A percentile compares a stretch with the other conserved stretches of the same genome.
Conservation (phyloP, 805 yeast genomes). For the Candida methanosorbosa region DNA sequence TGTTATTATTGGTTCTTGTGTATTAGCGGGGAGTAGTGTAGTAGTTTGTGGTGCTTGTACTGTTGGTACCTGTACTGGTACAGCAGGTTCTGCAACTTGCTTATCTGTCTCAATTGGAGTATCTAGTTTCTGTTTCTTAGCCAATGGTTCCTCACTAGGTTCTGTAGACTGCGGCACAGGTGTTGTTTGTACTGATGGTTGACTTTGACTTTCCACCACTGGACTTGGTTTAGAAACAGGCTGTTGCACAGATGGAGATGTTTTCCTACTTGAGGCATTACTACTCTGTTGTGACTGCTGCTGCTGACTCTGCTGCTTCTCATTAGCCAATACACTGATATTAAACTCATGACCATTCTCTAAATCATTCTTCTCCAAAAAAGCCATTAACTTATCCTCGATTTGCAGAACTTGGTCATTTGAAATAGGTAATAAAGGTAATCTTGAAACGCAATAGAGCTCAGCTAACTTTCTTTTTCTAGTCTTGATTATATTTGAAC, state of each 20-base stretch:
- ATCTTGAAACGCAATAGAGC: conserved; percentile 48
- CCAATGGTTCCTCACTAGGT: not conserved
- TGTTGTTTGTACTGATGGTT: not conserved
- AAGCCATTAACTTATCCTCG: conserved; percentile 32
- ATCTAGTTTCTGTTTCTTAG: conserved; percentile 1
- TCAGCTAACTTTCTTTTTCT: conserved; percentile 55
- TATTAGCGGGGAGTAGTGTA: too few species aligned
- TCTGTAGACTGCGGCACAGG: not conserved
- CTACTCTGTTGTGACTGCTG: too few species aligned
- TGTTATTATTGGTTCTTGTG: conserved; percentile 2
- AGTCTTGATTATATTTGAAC: conserved; percentile 34
- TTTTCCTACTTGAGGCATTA: too few species aligned
- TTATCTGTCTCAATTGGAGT: not conserved
- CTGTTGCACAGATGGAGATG: conserved; percentile 6
- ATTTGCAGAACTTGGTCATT: conserved; percentile 27
- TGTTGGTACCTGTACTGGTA: conserved; percentile 2
- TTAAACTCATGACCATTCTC: conserved; percentile 36
- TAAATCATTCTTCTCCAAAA: conserved; percentile 44
- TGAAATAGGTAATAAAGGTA: conserved; percentile 38
- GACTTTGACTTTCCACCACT: not conserved
- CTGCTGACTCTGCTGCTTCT: conserved; percentile 21
- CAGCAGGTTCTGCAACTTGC: conserved; percentile 3
- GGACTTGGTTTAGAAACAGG: not conserved
- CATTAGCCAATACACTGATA: conserved; percentile 22
- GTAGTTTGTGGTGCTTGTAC: not conserved